A percentile compares a stretch with the other conserved stretches of the same genome.
Evolutionary conservation across 2,329 filamentous ascomycete species (phyloP).

Genomic region (Aspergillus nomiae): DNA sequence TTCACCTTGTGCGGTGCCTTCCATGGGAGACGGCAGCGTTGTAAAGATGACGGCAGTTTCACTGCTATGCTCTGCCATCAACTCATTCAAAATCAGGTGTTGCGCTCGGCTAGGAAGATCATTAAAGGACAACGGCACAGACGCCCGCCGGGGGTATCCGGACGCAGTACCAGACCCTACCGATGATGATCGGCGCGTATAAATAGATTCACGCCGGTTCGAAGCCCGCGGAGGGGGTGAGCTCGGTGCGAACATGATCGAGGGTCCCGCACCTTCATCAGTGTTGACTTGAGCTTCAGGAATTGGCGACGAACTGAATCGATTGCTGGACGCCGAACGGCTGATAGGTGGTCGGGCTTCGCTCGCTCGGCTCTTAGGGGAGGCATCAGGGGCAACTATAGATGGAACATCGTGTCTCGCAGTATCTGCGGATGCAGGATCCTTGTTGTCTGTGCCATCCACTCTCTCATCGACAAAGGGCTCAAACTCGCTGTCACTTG

Average conservation of each 20-base stretch:
- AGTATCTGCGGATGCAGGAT: slow-evolving; percentile 7
- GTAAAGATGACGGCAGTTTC: slow-evolving; percentile 80
- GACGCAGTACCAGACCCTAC: slow-evolving; percentile 32
- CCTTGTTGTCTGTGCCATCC: slow-evolving; percentile 26
- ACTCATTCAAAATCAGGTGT: slow-evolving; percentile 82
- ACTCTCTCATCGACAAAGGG: slow-evolving; percentile 43
- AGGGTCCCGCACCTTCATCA: slow-evolving; percentile 67
- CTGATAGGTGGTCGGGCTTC: slow-evolving; percentile 27
- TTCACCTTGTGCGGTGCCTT: slow-evolving; percentile 73
- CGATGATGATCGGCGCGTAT: slow-evolving; percentile 33
- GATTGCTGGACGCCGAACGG: slow-evolving; percentile 37
- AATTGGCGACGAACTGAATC: slow-evolving; percentile 72
- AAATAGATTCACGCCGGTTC: slow-evolving; percentile 39
- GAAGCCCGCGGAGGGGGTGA: slow-evolving; percentile 36
- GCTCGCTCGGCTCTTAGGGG: slow-evolving; percentile 24
- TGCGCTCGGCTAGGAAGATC: slow-evolving; percentile 82
- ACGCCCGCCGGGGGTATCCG: slow-evolving; percentile 60
- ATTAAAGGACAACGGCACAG: slow-evolving; percentile 77
- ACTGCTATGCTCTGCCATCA: slow-evolving; percentile 69
- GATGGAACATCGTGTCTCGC: slow-evolving; percentile 23
- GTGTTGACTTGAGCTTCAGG: slow-evolving; percentile 68
- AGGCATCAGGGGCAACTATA: slow-evolving; percentile 26
- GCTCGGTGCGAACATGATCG: slow-evolving; percentile 71
- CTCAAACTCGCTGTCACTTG: slow-evolving; percentile 47
- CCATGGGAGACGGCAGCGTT: slow-evolving; percentile 77